phyloP scores from a whole-genome alignment of 805 yeast genomes.

The Lipomyces kockii region DNA sequence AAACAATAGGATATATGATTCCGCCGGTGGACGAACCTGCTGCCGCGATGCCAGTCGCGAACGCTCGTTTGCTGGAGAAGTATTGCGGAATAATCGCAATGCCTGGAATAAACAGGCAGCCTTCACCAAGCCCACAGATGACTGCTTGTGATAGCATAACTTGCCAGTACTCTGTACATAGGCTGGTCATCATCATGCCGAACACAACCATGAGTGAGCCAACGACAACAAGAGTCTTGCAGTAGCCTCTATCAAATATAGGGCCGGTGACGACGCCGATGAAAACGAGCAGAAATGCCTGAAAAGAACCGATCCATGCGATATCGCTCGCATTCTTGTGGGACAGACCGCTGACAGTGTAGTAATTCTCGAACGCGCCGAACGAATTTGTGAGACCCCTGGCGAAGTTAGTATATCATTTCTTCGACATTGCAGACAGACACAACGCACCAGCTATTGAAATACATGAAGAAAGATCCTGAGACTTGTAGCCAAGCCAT shows the following conservation, averaged over 20 bases:
- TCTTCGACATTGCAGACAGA: neutral
- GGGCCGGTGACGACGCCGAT: conserved; percentile 42
- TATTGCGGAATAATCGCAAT: conserved; percentile 54
- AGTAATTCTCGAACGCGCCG: conserved; percentile 43
- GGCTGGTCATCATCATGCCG: conserved; percentile 45
- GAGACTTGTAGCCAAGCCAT: conserved; percentile 30
- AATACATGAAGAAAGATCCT: conserved; percentile 19
- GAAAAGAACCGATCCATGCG: conserved; percentile 46
- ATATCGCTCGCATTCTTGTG: conserved; percentile 40
- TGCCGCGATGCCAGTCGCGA: conserved; percentile 52
- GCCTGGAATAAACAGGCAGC: conserved; percentile 52
- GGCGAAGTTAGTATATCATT: neutral
- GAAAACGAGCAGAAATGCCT: conserved; percentile 41
- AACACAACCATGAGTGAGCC: conserved; percentile 39
- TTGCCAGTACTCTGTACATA: conserved; percentile 54
- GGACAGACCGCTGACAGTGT: conserved; percentile 35
- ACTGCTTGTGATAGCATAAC: conserved; percentile 59
- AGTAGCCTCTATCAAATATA: conserved; percentile 42
- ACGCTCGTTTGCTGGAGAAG: conserved; percentile 51
- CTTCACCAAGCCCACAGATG: conserved; percentile 54
- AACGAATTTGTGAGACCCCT: conserved; percentile 51
- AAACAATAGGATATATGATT: conserved; percentile 54
- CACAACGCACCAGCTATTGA: conserved; percentile 22
- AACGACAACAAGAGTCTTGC: conserved; percentile 34
- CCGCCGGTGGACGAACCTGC: conserved; percentile 60